These are phyloP conservation scores for Pleurotus pulmonarius DNA, from an alignment of 768 basidiomycete species.

Conservation along the genomic window DNA sequence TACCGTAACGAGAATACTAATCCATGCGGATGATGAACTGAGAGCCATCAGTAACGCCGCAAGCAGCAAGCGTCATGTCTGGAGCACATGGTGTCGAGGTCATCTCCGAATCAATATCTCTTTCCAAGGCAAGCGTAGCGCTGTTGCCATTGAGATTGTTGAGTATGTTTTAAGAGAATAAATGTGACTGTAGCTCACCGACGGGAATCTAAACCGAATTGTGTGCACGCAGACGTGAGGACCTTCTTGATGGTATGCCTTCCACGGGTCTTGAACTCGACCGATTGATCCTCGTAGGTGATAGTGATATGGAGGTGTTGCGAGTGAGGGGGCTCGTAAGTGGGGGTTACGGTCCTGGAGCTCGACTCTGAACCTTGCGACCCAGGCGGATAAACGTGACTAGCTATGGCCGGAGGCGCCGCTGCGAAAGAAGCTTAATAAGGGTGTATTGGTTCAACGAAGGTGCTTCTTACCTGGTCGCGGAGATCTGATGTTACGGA, in stretches of 20 bases:
- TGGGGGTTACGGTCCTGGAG: neutral
- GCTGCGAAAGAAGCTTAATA: neutral
- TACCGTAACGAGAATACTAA: neutral
- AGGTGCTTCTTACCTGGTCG: neutral
- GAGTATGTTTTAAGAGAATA: neutral
- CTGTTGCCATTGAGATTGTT: neutral
- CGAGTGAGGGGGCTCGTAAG: constrained; percentile 11
- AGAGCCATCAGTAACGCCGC: neutral
- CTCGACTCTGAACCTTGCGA: neutral
- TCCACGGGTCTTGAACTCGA: constrained; percentile 40
- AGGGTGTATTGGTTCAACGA: neutral
- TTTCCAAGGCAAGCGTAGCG: neutral
- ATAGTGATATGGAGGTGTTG: constrained; percentile 27
- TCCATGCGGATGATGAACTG: neutral
- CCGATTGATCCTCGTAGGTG: constrained; percentile 18
- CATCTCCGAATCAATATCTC: neutral
- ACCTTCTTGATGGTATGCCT: constrained; percentile 38
- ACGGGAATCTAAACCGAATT: constrained; percentile 29
- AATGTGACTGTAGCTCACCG: constrained; percentile 17
- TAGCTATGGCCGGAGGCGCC: neutral
- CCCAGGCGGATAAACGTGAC: neutral
- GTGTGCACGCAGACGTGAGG: constrained; percentile 34
- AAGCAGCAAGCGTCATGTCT: neutral
- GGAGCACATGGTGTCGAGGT: neutral
- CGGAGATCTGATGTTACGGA: neutral